Base-by-base conservation (phyloP, 1,284 basidiomycete genomes). In the Exsudoporus floridanus region DNA sequence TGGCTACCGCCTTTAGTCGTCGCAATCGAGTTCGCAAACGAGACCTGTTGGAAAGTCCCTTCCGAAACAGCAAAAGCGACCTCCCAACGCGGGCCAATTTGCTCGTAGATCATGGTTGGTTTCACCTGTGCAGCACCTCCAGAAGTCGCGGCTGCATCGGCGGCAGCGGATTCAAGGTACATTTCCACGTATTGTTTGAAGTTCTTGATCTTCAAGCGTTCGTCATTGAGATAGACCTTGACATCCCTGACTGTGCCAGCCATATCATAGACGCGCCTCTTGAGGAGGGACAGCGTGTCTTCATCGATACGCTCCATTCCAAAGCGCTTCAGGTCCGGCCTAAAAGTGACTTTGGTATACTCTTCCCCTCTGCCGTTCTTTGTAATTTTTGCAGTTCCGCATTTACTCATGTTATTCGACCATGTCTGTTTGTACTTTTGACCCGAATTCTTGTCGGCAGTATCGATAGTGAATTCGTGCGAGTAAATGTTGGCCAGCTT, bases 401-500 rank as follows among this genome's bases (percentile, higher is more conserved):
- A 90, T 61, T 84, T 86, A 60, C 82, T 77, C 95, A 99, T 99
- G 77, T 99, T 98, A 56, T 93, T 79, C 43, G 86, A 87, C 84
- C 96, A 99, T 1, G 87, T 90, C 74, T 99, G 97, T 65, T 90
- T 91, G 77, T 98, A 99, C 75, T 97, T 98, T 74, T 94, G 90
- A 56, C 79, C 74, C 2, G 84, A 81, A 56, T 87, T 86, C 74
- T 89, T 91, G 77, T 98, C 93, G 8, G 94, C 96, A 3, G 97
- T 99, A 67, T 99, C 97, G 66, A 99, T 80, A n/a, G 86, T 92
- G 73, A 99, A 99, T 72, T 97, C 91, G 59, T 83, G 88, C 4
- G 97, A 99, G 76, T 99, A 99, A 65, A 99, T 98, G 74, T 99
- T 99, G 55, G 97, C 90, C 43, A 99, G 82, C 73, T 99, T 98